Percentiles rank a stretch among this genome's conserved stretches.
Evolutionary conservation across 2,329 filamentous ascomycete genomes (phyloP).

Genomic region (Periconia digitata): DNA sequence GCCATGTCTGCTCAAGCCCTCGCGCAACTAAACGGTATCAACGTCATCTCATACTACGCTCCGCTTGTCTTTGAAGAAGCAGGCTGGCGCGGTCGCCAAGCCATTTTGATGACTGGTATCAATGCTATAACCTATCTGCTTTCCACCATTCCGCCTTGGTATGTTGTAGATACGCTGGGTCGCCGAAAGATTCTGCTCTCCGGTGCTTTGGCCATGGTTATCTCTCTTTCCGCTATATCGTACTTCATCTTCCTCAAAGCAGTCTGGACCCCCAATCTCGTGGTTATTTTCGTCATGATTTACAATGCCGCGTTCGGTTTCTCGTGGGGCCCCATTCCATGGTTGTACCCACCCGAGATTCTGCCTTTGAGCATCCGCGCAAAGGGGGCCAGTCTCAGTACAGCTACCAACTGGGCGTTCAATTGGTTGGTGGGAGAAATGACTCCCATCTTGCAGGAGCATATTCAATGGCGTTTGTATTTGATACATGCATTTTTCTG

Average conservation of each 20-base stretch:
- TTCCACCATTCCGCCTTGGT: constrained; percentile 95
- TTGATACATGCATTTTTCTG: constrained; percentile 97
- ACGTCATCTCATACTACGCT: constrained; percentile 98
- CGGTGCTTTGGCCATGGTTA: constrained; percentile 84
- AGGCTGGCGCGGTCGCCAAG: constrained; percentile 88
- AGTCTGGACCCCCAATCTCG: constrained; percentile 73
- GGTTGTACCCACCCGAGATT: constrained; percentile 99
- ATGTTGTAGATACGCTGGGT: constrained; percentile 90
- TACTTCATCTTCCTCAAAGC: constrained; percentile 95
- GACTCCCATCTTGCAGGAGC: constrained; percentile 89
- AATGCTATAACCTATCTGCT: constrained; percentile 90
- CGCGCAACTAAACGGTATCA: constrained; percentile 97
- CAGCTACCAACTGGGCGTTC: constrained; percentile 96
- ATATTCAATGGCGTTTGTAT: constrained; percentile 92
- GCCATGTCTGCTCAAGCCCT: constrained; percentile 97
- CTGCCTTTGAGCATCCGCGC: constrained; percentile 93
- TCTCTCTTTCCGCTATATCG: constrained; percentile 85
- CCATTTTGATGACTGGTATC: constrained; percentile 95
- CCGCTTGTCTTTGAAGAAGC: constrained; percentile 95
- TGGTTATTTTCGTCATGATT: constrained; percentile 94
- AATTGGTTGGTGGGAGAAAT: constrained; percentile 97
- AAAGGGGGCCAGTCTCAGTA: constrained; percentile 94
- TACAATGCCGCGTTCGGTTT: constrained; percentile 98
- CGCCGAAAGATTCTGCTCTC: constrained; percentile 85
- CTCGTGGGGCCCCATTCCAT: constrained; percentile 97